A percentile compares a stretch with the other conserved stretches of the same genome.
Conservation (phyloP, 2,329 filamentous ascomycete species). For the Penicillium sp. region DNA sequence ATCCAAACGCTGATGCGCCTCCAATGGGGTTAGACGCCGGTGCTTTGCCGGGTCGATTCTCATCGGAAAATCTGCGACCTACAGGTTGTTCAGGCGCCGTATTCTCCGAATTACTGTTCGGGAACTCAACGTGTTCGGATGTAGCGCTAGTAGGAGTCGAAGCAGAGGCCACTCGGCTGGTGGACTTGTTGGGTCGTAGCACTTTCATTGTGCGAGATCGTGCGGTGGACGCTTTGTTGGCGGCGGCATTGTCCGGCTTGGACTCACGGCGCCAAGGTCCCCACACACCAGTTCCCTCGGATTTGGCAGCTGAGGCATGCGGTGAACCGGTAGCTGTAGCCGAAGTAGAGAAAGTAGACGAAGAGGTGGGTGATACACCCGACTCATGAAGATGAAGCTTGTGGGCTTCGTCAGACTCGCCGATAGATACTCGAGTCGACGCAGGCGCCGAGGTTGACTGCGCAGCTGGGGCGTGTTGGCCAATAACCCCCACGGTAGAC, state of each 20-base stretch:
- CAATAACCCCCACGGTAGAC: constrained; percentile 34
- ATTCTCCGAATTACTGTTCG: neutral
- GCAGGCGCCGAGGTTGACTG: constrained; percentile 27
- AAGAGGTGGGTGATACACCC: neutral
- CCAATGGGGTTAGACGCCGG: constrained; percentile 78
- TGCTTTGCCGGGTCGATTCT: constrained; percentile 43
- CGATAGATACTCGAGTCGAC: constrained; percentile 23
- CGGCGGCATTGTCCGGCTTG: constrained; percentile 28
- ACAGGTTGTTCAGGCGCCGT: neutral
- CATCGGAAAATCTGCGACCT: constrained; percentile 26
- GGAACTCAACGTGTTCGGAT: constrained; percentile 5
- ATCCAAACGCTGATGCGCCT: constrained; percentile 89
- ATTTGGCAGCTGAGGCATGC: constrained; percentile 22
- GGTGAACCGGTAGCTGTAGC: constrained; percentile 27
- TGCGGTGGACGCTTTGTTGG: constrained; percentile 48
- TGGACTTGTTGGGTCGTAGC: constrained; percentile 69
- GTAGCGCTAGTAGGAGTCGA: constrained; percentile 12
- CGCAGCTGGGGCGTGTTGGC: constrained; percentile 24
- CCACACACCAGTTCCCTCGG: constrained; percentile 60
- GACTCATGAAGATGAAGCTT: constrained; percentile 13
- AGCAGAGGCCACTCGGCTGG: constrained; percentile 42
- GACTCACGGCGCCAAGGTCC: constrained; percentile 64
- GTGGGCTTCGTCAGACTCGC: constrained; percentile 24
- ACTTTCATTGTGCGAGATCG: constrained; percentile 77
- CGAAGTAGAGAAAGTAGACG: constrained; percentile 21